Base-by-base conservation (phyloP, 768 basidiomycete species). In the Clitopilus hobsonii region DNA sequence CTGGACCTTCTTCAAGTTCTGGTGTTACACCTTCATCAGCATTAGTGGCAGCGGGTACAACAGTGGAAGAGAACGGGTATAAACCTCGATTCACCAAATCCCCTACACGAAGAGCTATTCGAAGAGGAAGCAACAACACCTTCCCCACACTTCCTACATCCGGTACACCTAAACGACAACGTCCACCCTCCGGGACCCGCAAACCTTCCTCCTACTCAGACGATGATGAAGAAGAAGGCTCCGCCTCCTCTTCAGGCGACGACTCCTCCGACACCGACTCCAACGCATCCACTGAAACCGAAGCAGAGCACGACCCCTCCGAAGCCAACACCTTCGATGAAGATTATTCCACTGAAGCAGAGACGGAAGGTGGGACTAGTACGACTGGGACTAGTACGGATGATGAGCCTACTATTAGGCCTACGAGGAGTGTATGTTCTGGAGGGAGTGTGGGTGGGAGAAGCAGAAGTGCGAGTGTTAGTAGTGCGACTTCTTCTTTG, bases 361-460 rank as follows among this genome's bases (percentile, higher is more conserved):
- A 80, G 55, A 67, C 78, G 22, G 81, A 81, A 58, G 81, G 78
- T 49, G 74, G 80, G 48, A 85, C 80, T 30, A 79, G 77, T 56
- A 84, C 81, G 53, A 45, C 41, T 32, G 30, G 30, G n/a, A 45
- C 41, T 16, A 45, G 41, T 11, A 89, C 88, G 22, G 88, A 89
- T 56, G 88, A 90, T 57, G 88, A 90, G 65, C 88, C 88, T n/a
- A 90, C 88, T n/a, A 88, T 90, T 58, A 77, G 86, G 25, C 82
- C 41, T 11, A 23, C 41, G 11, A 45, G 41, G 41, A 45, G 41
- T 45, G 41, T 45, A 3, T 23, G 41, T 45, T 45, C 41, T 16
- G 41, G 41, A 4, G 41, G 41, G n/a, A 20, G n/a, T 7, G 16
- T 7, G 8, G 16, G 30, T 7, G 16, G 30, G 2, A 18, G 41